Percentiles rank a stretch among this genome's conserved stretches.
Conservation (phyloP, 1,139 yeast species). For the Arxiozyma telluris region DNA sequence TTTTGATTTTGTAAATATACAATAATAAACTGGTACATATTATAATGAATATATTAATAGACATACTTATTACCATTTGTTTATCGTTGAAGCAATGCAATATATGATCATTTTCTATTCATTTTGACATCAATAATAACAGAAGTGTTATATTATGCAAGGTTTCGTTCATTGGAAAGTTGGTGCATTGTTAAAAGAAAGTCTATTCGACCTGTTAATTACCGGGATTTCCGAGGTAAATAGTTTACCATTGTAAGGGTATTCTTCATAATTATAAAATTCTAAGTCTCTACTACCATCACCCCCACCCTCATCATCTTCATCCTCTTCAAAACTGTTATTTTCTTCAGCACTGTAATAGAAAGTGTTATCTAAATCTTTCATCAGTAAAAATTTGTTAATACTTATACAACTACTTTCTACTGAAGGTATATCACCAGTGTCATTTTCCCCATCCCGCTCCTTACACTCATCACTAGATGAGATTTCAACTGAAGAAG, state of each 20-base stretch:
- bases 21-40: not conserved
- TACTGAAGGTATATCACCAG: conserved; percentile 2
- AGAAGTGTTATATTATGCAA: not conserved
- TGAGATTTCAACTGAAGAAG: conserved; percentile 9
- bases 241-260: not conserved
- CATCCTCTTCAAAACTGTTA: conserved; percentile 1
- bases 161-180: not conserved
- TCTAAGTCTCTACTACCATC: not conserved
- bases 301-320: not conserved
- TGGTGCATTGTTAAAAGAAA: not conserved
- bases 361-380: conserved; percentile 15
- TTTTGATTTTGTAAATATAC: not conserved
- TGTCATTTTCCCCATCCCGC: not conserved
- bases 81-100: not conserved
- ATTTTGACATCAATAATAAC: not conserved
- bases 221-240: not conserved
- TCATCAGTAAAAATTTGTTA: conserved; percentile 13
- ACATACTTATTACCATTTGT: too few species aligned
- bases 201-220: not conserved
- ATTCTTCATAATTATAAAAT: too few species aligned
- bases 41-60: not conserved
- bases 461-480: conserved; percentile 6
- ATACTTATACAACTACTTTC: conserved; percentile 5
- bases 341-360: conserved; percentile 13
- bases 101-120: not conserved